Evolutionary conservation across 441 rosid genomes (phyloP).

Genomic region (Viola pubescens): DNA sequence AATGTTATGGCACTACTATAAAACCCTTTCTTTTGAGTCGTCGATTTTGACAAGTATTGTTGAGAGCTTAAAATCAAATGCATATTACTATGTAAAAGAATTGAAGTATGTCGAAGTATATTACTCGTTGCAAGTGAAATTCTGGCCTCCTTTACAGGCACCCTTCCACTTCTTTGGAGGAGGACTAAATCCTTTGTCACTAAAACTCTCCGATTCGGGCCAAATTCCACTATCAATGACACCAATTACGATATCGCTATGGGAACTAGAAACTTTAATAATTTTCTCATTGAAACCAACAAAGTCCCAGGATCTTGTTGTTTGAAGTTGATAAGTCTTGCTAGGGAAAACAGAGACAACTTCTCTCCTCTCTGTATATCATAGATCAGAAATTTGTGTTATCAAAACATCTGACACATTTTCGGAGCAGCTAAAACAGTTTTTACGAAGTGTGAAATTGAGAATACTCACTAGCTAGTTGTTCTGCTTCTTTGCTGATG

Average conservation of each 20-base stretch:
- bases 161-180: slow-evolving; percentile 59
- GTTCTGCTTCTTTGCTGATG: slow-evolving; percentile 25
- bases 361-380: slow-evolving; percentile 28
- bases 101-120: not conserved
- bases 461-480: slow-evolving; percentile 16
- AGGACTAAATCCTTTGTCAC: slow-evolving; percentile 29
- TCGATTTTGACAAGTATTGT: not conserved
- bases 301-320: slow-evolving; percentile 53
- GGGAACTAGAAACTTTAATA: slow-evolving; percentile 4
- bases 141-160: slow-evolving; percentile 30
- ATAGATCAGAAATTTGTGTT: not conserved
- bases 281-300: slow-evolving; percentile 27
- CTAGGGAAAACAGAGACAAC: slow-evolving; percentile 49
- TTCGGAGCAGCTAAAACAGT: not conserved
- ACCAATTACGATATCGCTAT: slow-evolving; percentile 34
- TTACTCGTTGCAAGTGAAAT: slow-evolving; percentile 58
- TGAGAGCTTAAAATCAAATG: not conserved
- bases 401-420: not conserved
- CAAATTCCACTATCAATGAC: slow-evolving; percentile 34
- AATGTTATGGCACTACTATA: not conserved
- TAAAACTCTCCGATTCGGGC: slow-evolving; percentile 43
- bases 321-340: slow-evolving; percentile 29
- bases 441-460: not conserved
- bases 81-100: not conserved
- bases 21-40: not conserved